Base-by-base conservation (phyloP, 2,329 filamentous ascomycete genomes). In the Zopfia rhizophila region DNA sequence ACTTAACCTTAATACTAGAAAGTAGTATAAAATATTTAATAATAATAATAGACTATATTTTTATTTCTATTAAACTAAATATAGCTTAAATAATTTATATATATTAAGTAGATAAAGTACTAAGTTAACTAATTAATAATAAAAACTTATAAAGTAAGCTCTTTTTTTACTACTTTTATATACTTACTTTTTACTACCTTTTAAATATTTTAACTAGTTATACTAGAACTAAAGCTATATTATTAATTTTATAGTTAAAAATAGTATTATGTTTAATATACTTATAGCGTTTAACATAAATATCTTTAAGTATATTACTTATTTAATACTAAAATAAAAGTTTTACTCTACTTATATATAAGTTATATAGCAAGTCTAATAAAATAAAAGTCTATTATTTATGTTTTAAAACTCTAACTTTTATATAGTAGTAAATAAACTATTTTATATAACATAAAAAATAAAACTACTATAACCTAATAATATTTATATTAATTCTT, bases 171-270 rank as follows among this genome's bases (percentile, higher is more conserved):
- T 79, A 80, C 19, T 61, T 86, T 0, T 82, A 86, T 50, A 81
- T 78, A 0, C 44, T 83, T 0, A 86, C 83, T 0, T 80, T 82
- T 0, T 74, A 75, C 36, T 80, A 72, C 18, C 62, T 83, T 0
- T 76, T 78, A 0, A 82, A 86, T 52, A 66, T 64, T 0, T 66
- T 85, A 0, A 81, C 77, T 0, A 33, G 56, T 0, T 61, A 65
- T 4, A 86, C 81, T 0, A 83, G 84, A 0, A 83, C 80, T 0
- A 82, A 86, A 51, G 63, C 79, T 32, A 79, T 82, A 0, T 54
- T 86, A 0, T 51, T 57, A 0, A 80, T 82, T 1, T 58, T 86
- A 1, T 30, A 45, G 0, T 81, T 78, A 0, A 79, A 79, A 0
- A 72, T 79, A 0, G 63, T 83, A 0, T 58, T 66, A 13, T 86